Conservation (phyloP, 495 filamentous ascomycete genomes). For the Aspergillus hancockii region DNA sequence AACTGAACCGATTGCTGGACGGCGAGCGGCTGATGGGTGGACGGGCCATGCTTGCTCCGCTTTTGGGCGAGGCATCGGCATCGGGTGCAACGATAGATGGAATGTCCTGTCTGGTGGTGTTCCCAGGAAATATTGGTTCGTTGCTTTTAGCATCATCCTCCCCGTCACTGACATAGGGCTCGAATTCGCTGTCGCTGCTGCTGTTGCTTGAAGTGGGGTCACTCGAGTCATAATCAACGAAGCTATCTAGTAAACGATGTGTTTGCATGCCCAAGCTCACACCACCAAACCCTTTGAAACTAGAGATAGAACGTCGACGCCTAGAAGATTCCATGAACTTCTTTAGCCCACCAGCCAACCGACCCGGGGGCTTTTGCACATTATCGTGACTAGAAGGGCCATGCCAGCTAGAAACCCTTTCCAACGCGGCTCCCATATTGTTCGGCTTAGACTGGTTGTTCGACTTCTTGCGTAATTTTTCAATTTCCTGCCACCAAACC, state of each 20-base stretch:
- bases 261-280: slow-evolving; percentile 76
- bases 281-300: slow-evolving; percentile 60
- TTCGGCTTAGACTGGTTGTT: slow-evolving; percentile 17
- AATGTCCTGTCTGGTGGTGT: slow-evolving; percentile 23
- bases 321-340: slow-evolving; percentile 49
- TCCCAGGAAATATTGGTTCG: slow-evolving; percentile 8
- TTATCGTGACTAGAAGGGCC: slow-evolving; percentile 57
- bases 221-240: slow-evolving; percentile 55
- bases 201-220: slow-evolving; percentile 51
- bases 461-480: slow-evolving; percentile 51
- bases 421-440: slow-evolving; percentile 25
- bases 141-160: slow-evolving; percentile 38
- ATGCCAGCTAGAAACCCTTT: slow-evolving; percentile 49
- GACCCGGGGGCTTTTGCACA: slow-evolving; percentile 35
- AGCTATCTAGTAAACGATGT: slow-evolving; percentile 65
- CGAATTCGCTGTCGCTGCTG: slow-evolving; percentile 46
- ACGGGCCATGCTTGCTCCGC: slow-evolving; percentile 24
- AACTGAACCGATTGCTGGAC: slow-evolving; percentile 63
- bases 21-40: slow-evolving; percentile 36
- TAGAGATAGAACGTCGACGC: slow-evolving; percentile 65
- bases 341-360: slow-evolving; percentile 49
- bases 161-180: slow-evolving; percentile 39
- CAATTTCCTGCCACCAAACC: slow-evolving; percentile 83
- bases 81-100: slow-evolving; percentile 51
- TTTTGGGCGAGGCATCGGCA: slow-evolving; percentile 43